Base-by-base conservation (phyloP, 2,329 filamentous ascomycete species). In the Zymoseptoria brevis region DNA sequence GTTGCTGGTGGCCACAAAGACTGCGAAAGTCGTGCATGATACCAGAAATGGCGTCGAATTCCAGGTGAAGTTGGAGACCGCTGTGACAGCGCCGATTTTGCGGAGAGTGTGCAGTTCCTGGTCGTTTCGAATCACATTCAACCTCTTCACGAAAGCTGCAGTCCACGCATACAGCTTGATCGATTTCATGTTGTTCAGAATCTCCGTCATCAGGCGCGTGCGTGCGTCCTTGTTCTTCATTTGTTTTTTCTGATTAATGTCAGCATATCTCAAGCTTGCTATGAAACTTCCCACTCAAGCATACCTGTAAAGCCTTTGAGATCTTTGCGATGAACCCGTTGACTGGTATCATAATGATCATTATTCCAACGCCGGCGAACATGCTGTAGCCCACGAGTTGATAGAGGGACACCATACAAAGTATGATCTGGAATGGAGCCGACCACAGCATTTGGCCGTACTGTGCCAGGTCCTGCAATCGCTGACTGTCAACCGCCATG, bases 181-280 rank as follows among this genome's bases (percentile, higher is more conserved):
- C 72, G 91, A 96, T 80, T 99, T 99, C 89, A 99, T 99, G 76
- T 97, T 97, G 80, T 95, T 96, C 71, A 99, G 80, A 66, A 99
- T 99, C 75, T 99, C 94, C 6, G 93, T 95, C 80, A 97, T 96
- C 60, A 99, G 78, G 54, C 93, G 85, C 53, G 92, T 96, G 71
- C 94, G 85, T 48, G 91, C 83, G 70, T 99, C 94, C 77, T 99
- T 99, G 79, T 97, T 97, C 80, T 95, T 96, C 94, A 99, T 99
- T 77, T 99, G 94, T 64, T 86, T 81, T 75, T 97, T 95, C 73
- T 99, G 95, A 16, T 45, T 4, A 45, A 45, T 13, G 35, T 45
- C n/a, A 45, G 35, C 35, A 45, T n/a, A 29, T 45, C 13, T 16
- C 16, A 16, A n/a, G 13, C 35, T 16, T 16, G 13, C n/a, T 45